Evolutionary conservation across 495 filamentous ascomycete species (phyloP), one percentile per base, ranked within the genome.

Genomic region (Xylaria longipes): DNA sequence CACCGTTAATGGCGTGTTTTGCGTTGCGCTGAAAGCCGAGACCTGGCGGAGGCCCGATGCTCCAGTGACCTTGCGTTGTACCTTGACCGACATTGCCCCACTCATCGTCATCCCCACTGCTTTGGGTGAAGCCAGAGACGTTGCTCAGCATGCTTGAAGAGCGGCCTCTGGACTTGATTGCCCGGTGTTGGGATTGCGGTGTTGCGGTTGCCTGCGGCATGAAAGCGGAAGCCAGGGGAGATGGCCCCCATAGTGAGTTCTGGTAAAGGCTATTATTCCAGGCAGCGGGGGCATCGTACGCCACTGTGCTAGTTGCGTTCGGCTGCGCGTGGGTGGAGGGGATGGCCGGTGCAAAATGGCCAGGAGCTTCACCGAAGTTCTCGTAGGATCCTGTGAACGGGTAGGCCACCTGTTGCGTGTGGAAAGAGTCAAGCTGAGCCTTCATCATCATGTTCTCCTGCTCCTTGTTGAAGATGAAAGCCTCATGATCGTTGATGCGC

Each of bases 141-240:
- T 89, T 85, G 76, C 88, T 90, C 20, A 91, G 85, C 90, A 92
- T 92, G 27, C 88, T 90, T 11, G 88, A 89, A 12, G 87, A 90
- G 41, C 90, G 85, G 29, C 88, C 90, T 33, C 90, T 78, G 20
- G 80, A 78, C 67, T 83, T 82, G 50, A 74, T 50, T 65, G 74
- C 8, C 76, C 72, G 29, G 50, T 75, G 74, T 62, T 78, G 73
- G 50, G 69, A 22, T 74, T 73, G 69, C 41, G 63, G 20, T 60
- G 69, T 29, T 54, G 76, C 20, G 71, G 73, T 25, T 70, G 74
- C 69, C 48, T 79, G 71, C 70, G 73, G 69, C 73, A 80, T 43
- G 69, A 77, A 79, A 0, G 73, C 73, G 9, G 77, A 69, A 22
- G 67, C 77, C 33, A 77, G 68, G 14, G 77, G 62, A 3, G 75